phyloP scores from a whole-genome alignment of 805 yeast genomes.

The Kluyveromyces starmeri region DNA sequence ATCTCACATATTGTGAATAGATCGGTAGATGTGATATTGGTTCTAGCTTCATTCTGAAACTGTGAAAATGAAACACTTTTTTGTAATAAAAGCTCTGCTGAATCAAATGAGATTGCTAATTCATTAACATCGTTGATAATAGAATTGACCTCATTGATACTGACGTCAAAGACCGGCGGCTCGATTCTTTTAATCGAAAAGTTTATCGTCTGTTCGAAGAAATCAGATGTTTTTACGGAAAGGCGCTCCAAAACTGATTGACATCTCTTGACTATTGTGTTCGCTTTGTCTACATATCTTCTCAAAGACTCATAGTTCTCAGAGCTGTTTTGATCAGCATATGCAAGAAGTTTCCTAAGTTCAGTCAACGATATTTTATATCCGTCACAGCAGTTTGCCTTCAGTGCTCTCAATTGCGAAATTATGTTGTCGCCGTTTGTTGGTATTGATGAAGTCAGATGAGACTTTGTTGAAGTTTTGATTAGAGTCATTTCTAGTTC shows the following conservation, averaged over 20 bases:
- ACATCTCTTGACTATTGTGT: slow-evolving; percentile 3
- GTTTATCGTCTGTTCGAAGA: slow-evolving; percentile 6
- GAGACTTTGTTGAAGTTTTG: background rate
- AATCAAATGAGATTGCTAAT: slow-evolving; percentile 11
- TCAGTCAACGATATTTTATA: background rate
- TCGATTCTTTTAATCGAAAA: slow-evolving; percentile 8
- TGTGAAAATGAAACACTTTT: slow-evolving; percentile 4
- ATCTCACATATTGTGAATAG: slow-evolving; percentile 7
- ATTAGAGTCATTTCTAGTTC: no score
- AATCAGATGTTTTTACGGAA: background rate
- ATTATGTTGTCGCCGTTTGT: background rate
- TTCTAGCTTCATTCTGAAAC: slow-evolving; percentile 7
- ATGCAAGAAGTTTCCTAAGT: background rate
- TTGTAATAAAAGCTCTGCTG: slow-evolving; percentile 7
- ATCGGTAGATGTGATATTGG: slow-evolving; percentile 5
- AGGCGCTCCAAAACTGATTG: slow-evolving; percentile 1
- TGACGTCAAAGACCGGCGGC: slow-evolving; percentile 3
- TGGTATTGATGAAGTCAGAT: background rate
- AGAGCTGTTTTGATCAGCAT: background rate
- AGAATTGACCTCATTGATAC: slow-evolving; percentile 4
- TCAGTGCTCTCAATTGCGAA: background rate
- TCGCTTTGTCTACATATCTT: background rate
- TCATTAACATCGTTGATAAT: slow-evolving; percentile 2
- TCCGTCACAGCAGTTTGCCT: background rate
- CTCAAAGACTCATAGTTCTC: slow-evolving; percentile 8